phyloP scores from a whole-genome alignment of 257 asterid species.

The Echites panduratus region DNA sequence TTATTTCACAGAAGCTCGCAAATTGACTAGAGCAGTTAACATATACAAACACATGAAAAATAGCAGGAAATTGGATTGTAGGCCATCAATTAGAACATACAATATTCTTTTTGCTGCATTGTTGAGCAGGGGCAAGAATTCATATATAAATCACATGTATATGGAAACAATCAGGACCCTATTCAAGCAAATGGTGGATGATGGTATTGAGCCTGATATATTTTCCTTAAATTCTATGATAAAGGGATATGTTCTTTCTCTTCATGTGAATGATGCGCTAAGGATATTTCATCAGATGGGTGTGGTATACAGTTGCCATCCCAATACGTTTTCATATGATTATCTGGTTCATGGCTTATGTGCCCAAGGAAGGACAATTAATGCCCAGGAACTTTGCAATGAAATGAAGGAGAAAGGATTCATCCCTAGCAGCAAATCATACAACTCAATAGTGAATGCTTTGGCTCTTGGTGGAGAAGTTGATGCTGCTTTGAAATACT shows the following conservation, averaged over 20 bases:
- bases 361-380: constrained; percentile 74
- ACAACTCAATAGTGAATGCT: constrained; percentile 77
- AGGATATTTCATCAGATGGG: constrained; percentile 91
- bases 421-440: constrained; percentile 71
- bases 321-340: constrained; percentile 70
- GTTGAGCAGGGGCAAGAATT: constrained; percentile 63
- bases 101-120: constrained; percentile 65
- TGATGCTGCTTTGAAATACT: constrained; percentile 68
- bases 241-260: constrained; percentile 87
- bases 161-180: constrained; percentile 69
- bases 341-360: constrained; percentile 86
- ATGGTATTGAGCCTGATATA: constrained; percentile 82
- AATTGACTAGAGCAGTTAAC: constrained; percentile 68
- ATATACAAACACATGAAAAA: constrained; percentile 69
- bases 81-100: constrained; percentile 71
- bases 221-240: constrained; percentile 78
- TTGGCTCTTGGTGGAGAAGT: constrained; percentile 76
- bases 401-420: constrained; percentile 71
- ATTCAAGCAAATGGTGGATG: constrained; percentile 81
- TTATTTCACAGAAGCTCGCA: constrained; percentile 76
- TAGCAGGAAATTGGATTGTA: constrained; percentile 62
- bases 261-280: constrained; percentile 88
- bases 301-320: constrained; percentile 56
- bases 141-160: constrained; percentile 69
- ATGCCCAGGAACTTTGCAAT: constrained; percentile 67